phyloP scores from a whole-genome alignment of 805 yeast genomes.

The Metschnikowia rubicola region DNA sequence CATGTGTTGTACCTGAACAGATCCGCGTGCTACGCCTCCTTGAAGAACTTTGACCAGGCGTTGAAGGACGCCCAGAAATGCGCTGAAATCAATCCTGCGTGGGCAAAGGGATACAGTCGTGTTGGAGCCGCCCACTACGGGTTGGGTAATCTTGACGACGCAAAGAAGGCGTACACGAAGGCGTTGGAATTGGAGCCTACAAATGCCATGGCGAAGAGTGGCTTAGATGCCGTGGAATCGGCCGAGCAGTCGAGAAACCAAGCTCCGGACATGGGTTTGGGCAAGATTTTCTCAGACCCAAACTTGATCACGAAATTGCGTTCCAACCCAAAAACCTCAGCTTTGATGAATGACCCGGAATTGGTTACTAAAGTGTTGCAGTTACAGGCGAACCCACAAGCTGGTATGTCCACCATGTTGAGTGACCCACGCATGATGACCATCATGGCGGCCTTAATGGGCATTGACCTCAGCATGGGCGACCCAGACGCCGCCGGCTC shows the following conservation, averaged over 20 bases:
- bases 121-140: constrained; percentile 92
- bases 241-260: constrained; percentile 51
- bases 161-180: constrained; percentile 66
- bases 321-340: constrained; percentile 83
- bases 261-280: constrained; percentile 72
- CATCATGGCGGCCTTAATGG: constrained; percentile 79
- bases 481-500: constrained; percentile 16
- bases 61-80: constrained; percentile 82
- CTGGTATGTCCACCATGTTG: constrained; percentile 65
- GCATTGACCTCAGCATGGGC: constrained; percentile 61
- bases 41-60: constrained; percentile 70
- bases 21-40: constrained; percentile 85
- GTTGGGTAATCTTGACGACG: constrained; percentile 72
- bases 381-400: constrained; percentile 69
- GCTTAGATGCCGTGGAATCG: constrained; percentile 65
- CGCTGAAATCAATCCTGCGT: constrained; percentile 71
- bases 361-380: constrained; percentile 66
- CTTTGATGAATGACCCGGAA: constrained; percentile 81
- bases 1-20: constrained; percentile 93
- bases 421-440: constrained; percentile 86
- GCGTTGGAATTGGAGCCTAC: constrained; percentile 77
- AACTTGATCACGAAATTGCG: constrained; percentile 69
- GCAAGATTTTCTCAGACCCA: constrained; percentile 78
- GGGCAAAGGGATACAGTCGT: constrained; percentile 96
- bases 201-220: constrained; percentile 85